Percentiles rank a stretch among this genome's conserved stretches.
These are phyloP conservation scores for Ogataea chonburiensis DNA, from an alignment of 805 yeast species.

Conservation along the genomic window DNA sequence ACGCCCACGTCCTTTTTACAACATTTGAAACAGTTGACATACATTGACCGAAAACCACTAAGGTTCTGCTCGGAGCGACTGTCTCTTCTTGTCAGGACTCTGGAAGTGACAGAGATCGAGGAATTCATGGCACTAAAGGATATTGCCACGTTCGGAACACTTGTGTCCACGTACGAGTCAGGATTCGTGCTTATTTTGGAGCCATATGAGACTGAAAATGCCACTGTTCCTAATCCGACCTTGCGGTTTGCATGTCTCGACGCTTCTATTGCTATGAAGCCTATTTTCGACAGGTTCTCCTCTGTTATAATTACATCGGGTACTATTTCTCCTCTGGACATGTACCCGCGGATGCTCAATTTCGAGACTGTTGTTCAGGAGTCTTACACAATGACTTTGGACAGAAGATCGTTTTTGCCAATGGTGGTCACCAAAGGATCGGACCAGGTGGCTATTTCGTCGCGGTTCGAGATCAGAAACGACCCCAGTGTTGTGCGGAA, in stretches of 20 bases:
- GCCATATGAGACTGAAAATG: constrained; percentile 91
- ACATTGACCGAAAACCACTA: constrained; percentile 87
- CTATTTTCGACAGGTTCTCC: constrained; percentile 89
- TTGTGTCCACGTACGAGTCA: constrained; percentile 89
- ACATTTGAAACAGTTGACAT: constrained; percentile 90
- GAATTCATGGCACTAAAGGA: constrained; percentile 92
- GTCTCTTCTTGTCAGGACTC: constrained; percentile 81
- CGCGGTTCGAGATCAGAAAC: constrained; percentile 93
- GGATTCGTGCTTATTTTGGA: constrained; percentile 92
- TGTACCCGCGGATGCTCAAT: constrained; percentile 96
- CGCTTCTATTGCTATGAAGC: constrained; percentile 97
- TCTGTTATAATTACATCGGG: constrained; percentile 96
- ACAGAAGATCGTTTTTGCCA: constrained; percentile 89
- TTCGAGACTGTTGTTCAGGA: constrained; percentile 92
- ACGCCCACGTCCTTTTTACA: constrained; percentile 91
- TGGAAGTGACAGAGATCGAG: constrained; percentile 84
- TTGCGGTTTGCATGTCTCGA: constrained; percentile 91
- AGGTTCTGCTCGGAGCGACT: constrained; percentile 90
- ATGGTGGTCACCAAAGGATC: constrained; percentile 96
- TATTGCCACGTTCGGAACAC: constrained; percentile 94
- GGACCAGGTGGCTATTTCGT: constrained; percentile 95
- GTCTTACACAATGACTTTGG: constrained; percentile 93
- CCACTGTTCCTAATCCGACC: constrained; percentile 95
- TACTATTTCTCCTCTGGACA: constrained; percentile 95
- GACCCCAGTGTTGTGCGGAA: constrained; percentile 98